Evolutionary conservation across 2,329 filamentous ascomycete genomes (phyloP), one percentile per base, ranked within the genome.

Genomic region (Sporothrix mexicana): DNA sequence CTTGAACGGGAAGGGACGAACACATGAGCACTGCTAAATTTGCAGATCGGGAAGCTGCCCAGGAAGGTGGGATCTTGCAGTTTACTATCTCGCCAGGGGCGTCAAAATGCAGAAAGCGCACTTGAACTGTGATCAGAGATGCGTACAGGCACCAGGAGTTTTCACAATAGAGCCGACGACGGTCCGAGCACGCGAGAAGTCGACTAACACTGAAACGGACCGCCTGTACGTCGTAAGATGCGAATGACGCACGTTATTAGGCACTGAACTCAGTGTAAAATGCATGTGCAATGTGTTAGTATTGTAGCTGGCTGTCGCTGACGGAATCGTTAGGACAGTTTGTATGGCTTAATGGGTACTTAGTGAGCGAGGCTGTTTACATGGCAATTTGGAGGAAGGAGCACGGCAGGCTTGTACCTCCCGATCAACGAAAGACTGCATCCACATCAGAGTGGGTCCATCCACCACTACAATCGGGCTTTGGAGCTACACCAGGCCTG

Each of bases 361-460:
- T 69, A 12, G 13, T 25, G 17, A 7, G 47, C 47, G 59, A 62
- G 66, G 64, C 45, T 36, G 17, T 55, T 55, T 69, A 30, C 25
- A 41, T 17, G 49, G 9, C 8, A 13, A 45, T 69, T 36, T 43
- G 67, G 30, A 12, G 30, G 3, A 57, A 12, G 15, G 23, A 10
- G 3, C 45, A 41, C 25, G 8, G 10, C 36, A n/a, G 51, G n/a
- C 30, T 15, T 17, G 69, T 70, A 61, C 55, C 69, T 25, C 43
- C 17, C 4, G 53, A 61, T 61, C 68, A 55, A 25, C 41, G 67
- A 25, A 20, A 23, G 20, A 41, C 36, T 2, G 23, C 66, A 55
- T 59, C 61, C 59, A 64, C n/a, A 55, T 45, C 3, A 41, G 55
- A 70, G 55, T 61, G 55, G 69, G 55, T 49, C 69, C 53, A 17